Conservation (phyloP, 73 alveolate species). For the Paramecium tetraurelia region DNA sequence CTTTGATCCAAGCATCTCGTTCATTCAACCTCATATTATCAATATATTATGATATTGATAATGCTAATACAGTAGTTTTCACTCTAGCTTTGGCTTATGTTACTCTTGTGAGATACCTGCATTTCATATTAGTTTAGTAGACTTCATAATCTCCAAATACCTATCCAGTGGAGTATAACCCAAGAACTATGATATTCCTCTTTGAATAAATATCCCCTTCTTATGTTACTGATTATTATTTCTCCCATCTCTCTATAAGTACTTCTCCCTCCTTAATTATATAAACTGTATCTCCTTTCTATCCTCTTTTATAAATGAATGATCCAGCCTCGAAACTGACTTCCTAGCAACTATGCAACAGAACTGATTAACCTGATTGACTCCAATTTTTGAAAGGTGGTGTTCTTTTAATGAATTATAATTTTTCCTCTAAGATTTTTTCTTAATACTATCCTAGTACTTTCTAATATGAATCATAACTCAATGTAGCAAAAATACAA, state of each 20-base stretch:
- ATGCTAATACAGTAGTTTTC: not conserved
- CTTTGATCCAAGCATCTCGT: not conserved
- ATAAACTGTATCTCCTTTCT: slow-evolving; percentile 1
- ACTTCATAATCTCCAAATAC: slow-evolving; percentile 23
- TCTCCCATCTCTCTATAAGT: not conserved
- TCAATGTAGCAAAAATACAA: slow-evolving; percentile 1
- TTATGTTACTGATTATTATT: not conserved
- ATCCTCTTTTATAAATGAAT: not conserved
- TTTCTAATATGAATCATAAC: not conserved
- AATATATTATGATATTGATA: not conserved
- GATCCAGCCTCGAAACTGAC: not conserved
- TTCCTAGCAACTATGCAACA: slow-evolving; percentile 7
- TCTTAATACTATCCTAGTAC: not conserved
- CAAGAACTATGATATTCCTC: not conserved
- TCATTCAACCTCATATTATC: not conserved
- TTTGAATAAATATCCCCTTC: not conserved
- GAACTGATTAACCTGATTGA: not conserved
- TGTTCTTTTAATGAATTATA: not conserved
- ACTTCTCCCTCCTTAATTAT: slow-evolving; percentile 11
- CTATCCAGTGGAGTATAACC: not conserved
- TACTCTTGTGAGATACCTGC: not conserved
- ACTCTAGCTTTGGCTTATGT: not conserved
- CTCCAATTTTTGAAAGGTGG: slow-evolving; percentile 37
- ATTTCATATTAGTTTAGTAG: not conserved
- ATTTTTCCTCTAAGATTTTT: not conserved